phyloP scores from a whole-genome alignment of 2,329 filamentous ascomycete species.

The Periconia sp. region DNA sequence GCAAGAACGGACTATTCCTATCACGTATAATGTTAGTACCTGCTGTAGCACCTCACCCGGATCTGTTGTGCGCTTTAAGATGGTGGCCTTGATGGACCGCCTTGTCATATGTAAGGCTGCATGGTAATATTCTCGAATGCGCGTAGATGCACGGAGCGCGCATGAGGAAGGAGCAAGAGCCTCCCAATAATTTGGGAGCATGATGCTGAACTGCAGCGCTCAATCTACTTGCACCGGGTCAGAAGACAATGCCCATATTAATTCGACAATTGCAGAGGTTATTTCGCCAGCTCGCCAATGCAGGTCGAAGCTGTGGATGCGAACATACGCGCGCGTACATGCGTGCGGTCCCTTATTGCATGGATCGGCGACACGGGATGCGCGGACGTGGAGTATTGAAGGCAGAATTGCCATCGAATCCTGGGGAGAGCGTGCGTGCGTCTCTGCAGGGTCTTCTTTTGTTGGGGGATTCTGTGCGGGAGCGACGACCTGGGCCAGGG shows the following conservation, averaged over 20 bases:
- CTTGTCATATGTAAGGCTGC: too few species aligned
- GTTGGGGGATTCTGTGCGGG: not conserved
- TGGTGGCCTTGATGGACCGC: too few species aligned
- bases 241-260: not conserved
- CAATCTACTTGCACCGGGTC: not conserved
- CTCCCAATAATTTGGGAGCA: too few species aligned
- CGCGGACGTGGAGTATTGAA: not conserved
- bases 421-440: not conserved
- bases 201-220: too few species aligned
- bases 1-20: too few species aligned
- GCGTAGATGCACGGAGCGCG: too few species aligned
- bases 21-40: too few species aligned
- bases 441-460: not conserved
- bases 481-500: not conserved
- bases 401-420: not conserved
- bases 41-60: too few species aligned
- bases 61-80: too few species aligned
- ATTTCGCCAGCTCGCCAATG: not conserved
- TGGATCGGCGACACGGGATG: not conserved
- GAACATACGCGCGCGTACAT: not conserved
- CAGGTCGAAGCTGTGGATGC: not conserved
- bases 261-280: too few species aligned
- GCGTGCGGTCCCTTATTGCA: not conserved
- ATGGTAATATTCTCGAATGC: too few species aligned
- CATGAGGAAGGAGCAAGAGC: too few species aligned